Base-by-base conservation (phyloP, 2,329 filamentous ascomycete species). In the Sarocladium strictum region DNA sequence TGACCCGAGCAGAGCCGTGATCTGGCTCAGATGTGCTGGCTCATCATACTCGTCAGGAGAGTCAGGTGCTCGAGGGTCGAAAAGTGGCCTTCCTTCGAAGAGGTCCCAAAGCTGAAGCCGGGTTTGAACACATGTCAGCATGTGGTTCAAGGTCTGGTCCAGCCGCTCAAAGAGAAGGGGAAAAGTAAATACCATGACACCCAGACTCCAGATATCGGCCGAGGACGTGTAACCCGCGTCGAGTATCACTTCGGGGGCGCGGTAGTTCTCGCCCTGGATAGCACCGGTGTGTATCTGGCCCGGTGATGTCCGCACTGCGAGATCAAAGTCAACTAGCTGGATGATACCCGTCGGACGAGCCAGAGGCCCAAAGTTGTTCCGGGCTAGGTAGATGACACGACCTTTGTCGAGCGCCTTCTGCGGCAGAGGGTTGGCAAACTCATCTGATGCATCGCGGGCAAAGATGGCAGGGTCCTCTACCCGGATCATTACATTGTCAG, bases 191-290 rank as follows among this genome's bases (percentile, higher is more conserved):
- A 64, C 62, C 59, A 62, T 55, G 2, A 56, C 58, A 0, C 61
- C 62, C 1, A 62, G 57, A 21, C 59, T 64, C 59, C 60, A 64
- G 15, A 64, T 60, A 17, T 64, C 60, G 0, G 58, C 50, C 1
- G 56, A 57, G 15, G 53, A 63, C 2, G 47, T 56, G 11, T 56
- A 63, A 0, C 61, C 62, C 4, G 57, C 50, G 38, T 63, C 43
- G n/a, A 62, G 56, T 0, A 63, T 59, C 3, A 62, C 59, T 38
- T 62, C 61, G 23, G 60, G 60, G 1, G 62, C 58, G 14, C 60
- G 58, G 21, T 61, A 62, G 3, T 49, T 33, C 27, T 61, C 57
- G 6, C 37, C 55, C 11, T 61, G 55, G 5, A 62, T 62, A 2
- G 54, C 54, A 37, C 57, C 58, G 0, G 3, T 55, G 12, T 61